phyloP scores from a whole-genome alignment of 306 rosid genomes.

The Macrotyloma uniflorum region DNA sequence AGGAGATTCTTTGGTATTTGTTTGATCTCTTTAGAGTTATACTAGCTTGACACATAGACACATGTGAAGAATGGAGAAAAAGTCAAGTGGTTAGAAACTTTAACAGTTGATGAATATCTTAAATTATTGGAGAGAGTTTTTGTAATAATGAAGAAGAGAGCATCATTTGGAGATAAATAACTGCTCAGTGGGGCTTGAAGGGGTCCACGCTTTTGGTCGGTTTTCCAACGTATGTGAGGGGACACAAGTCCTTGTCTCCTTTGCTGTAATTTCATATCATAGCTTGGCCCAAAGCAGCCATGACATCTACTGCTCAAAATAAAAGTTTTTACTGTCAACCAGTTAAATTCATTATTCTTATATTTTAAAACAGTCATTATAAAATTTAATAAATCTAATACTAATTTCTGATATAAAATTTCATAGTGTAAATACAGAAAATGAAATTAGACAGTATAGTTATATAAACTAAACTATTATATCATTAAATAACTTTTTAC shows the following conservation, averaged over 20 bases:
- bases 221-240: slow-evolving; percentile 32
- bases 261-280: slow-evolving; percentile 37
- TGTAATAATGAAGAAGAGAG: background rate
- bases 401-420: too few species aligned
- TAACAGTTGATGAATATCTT: background rate
- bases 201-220: slow-evolving; percentile 14
- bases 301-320: background rate
- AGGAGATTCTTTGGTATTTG: slow-evolving; percentile 22
- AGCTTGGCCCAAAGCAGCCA: background rate
- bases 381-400: too few species aligned
- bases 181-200: slow-evolving; percentile 6
- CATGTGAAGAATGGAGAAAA: slow-evolving; percentile 7
- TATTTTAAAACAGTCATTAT: too few species aligned
- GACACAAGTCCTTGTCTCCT: slow-evolving; percentile 23
- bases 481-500: too few species aligned
- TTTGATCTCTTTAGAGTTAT: background rate
- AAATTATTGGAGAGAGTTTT: slow-evolving; percentile 10
- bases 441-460: too few species aligned
- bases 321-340: background rate
- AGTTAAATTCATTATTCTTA: background rate
- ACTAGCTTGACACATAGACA: background rate
- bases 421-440: too few species aligned
- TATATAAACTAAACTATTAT: too few species aligned
- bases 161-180: slow-evolving; percentile 24
- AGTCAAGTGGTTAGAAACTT: slow-evolving; percentile 18